Evolutionary conservation across 2,329 filamentous ascomycete species (phyloP), one percentile per base, ranked within the genome.

Genomic region (Botrytis squamosa): DNA sequence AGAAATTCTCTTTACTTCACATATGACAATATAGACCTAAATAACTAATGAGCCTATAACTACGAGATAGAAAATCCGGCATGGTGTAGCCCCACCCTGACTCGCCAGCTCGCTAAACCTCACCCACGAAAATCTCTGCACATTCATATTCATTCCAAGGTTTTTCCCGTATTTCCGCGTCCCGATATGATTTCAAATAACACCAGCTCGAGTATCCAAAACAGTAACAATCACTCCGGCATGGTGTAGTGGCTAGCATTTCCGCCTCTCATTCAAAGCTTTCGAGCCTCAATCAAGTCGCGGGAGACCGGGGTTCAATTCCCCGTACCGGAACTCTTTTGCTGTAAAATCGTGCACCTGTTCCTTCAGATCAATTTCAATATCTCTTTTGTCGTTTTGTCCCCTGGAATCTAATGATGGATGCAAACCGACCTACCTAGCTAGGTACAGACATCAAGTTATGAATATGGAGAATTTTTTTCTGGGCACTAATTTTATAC

Each of bases 231-330:
- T 33, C 33, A 4, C 33, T 72, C 70, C 60, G 70, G 38, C 36
- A 72, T 66, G 60, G 60, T 72, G 70, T 72, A 72, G 70, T 72
- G 70, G 70, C 70, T 66, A 72, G 60, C 70, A 57, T 66, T 72
- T 72, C 68, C 46, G 70, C 70, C 60, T 72, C 70, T 72, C 60
- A 71, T 46, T 25, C 12, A 12, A 25, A n/a, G 33, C 2, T 10
- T 22, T 14, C 8, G 1, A 14, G 44, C 18, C 38, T 36, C 10
- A 33, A 38, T 62, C 36, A 62, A 16, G 40, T 20, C 68, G 68
- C 68, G 57, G 68, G 68, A 63, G 68, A 72, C 70, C 70, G 70
- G 46, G 70, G 70, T 67, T 72, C 70, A 72, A 72, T 72, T 72
- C 60, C 70, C 62, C 60, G 62, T 72, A 42, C 49, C 38, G 62